phyloP scores from a whole-genome alignment of 2,329 filamentous ascomycete species.

The Alternaria arbusti region DNA sequence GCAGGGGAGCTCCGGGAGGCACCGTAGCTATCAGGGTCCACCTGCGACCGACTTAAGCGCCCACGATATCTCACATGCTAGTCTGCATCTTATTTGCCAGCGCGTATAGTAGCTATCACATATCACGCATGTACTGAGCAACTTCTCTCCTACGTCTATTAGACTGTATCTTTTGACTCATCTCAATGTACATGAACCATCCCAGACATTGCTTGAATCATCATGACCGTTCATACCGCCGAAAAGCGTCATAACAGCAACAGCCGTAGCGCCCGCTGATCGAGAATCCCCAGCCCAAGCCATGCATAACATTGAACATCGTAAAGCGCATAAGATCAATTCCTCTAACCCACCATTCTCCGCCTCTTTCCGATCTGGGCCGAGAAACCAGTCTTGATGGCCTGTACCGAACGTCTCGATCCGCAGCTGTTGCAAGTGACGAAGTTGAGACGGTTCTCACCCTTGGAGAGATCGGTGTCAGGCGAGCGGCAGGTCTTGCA shows the following conservation, averaged over 20 bases:
- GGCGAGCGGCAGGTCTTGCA: slow-evolving; percentile 84
- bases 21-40: slow-evolving; percentile 15
- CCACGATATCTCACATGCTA: slow-evolving; percentile 3
- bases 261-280: slow-evolving; percentile 25
- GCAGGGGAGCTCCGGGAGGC: not conserved
- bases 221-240: slow-evolving; percentile 9
- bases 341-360: slow-evolving; percentile 81
- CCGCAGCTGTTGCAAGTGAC: slow-evolving; percentile 85
- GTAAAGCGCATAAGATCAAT: slow-evolving; percentile 25
- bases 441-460: slow-evolving; percentile 98
- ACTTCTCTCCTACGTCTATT: not conserved
- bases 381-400: slow-evolving; percentile 99
- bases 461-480: slow-evolving; percentile 80
- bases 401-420: slow-evolving; percentile 81
- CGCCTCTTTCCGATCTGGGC: slow-evolving; percentile 98
- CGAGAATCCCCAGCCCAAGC: slow-evolving; percentile 26
- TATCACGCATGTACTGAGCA: not conserved
- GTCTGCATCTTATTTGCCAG: slow-evolving; percentile 14
- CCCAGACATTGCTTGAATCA: slow-evolving; percentile 1
- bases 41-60: slow-evolving; percentile 23
- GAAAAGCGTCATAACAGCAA: slow-evolving; percentile 8
- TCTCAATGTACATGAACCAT: not conserved
- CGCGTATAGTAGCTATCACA: not conserved
- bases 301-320: slow-evolving; percentile 30
- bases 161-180: not conserved